Evolutionary conservation across 306 rosid genomes (phyloP), one percentile per base, ranked within the genome.

Genomic region (Rubus idaeus): DNA sequence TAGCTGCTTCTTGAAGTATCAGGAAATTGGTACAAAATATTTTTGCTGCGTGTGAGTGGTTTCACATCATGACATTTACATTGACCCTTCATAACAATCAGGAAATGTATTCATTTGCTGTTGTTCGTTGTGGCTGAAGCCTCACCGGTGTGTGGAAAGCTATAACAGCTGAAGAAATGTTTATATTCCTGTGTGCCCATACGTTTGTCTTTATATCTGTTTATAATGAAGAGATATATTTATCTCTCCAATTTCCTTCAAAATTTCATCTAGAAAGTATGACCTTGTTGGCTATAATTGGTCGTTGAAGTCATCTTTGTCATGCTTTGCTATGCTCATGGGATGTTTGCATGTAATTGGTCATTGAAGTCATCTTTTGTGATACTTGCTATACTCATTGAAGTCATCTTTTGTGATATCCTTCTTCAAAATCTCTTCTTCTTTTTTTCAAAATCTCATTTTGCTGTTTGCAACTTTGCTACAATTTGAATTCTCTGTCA

Each of bases 1-100:
- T 62, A 62, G 67, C 44, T 23, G 16, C 37, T 74, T 58, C 26
- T 58, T 56, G 55, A 58, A 39, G 75, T n/a, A 4, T 69, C 44
- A 47, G 12, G 30, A 70, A 26, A 30, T 5, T 17, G 35, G 26
- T 52, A 53, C 49, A 18, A n/a, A 17, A 30, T 17, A 18, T 18
- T 35, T 71, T 20, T 26, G 57, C 26, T 26, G 2, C 0, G 8
- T 70, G 46, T 70, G 45, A 50, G 10, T 16, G 61, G 45, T 47
- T 69, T 69, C 3, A 6, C 17, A 50, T 70, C 45, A 16, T 50
- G 8, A 8, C 44, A 69, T 26, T 35, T 30, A 30, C 35, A 30
- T 30, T 2, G 35, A 30, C 35, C 35, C 35, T 0, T 30, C 35
- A 30, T 30, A 30, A 30, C 35, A 30, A 30, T 30, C 35, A 30